These are phyloP conservation scores for Apodospora peruviana DNA, from an alignment of 495 filamentous ascomycete genomes.

Conservation along the genomic window DNA sequence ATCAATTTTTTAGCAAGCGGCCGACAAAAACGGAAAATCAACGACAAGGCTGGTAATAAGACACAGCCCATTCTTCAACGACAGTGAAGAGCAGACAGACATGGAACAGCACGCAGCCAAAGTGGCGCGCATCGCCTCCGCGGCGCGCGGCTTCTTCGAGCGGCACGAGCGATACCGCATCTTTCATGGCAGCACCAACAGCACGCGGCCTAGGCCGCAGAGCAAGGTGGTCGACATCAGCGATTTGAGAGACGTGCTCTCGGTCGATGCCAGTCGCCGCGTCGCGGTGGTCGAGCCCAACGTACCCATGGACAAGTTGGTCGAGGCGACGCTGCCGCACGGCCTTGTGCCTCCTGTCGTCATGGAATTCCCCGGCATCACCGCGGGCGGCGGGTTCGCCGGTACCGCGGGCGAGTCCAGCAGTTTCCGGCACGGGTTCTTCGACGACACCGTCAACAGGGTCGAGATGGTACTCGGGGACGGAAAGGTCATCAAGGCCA, in stretches of 20 bases:
- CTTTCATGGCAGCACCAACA: slow-evolving; percentile 71
- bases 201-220: slow-evolving; percentile 51
- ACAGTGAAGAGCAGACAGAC: neutral
- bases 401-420: slow-evolving; percentile 57
- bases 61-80: too few relatives aligned
- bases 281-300: slow-evolving; percentile 57
- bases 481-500: slow-evolving; percentile 40
- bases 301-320: slow-evolving; percentile 59
- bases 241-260: slow-evolving; percentile 28
- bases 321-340: slow-evolving; percentile 45
- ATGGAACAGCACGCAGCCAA: slow-evolving; percentile 22
- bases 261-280: slow-evolving; percentile 31
- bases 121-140: slow-evolving; percentile 24
- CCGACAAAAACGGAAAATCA: too few relatives aligned
- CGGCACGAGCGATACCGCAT: slow-evolving; percentile 63
- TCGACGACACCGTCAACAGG: slow-evolving; percentile 46
- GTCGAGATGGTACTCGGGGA: slow-evolving; percentile 58
- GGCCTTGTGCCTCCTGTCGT: slow-evolving; percentile 56
- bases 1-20: too few relatives aligned
- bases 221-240: slow-evolving; percentile 37
- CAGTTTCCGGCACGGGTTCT: slow-evolving; percentile 55
- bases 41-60: too few relatives aligned
- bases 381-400: slow-evolving; percentile 56
- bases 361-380: slow-evolving; percentile 62
- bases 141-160: slow-evolving; percentile 51